Conservation (phyloP, 2,329 filamentous ascomycete genomes). For the Aspergillus pseudonomiae region DNA sequence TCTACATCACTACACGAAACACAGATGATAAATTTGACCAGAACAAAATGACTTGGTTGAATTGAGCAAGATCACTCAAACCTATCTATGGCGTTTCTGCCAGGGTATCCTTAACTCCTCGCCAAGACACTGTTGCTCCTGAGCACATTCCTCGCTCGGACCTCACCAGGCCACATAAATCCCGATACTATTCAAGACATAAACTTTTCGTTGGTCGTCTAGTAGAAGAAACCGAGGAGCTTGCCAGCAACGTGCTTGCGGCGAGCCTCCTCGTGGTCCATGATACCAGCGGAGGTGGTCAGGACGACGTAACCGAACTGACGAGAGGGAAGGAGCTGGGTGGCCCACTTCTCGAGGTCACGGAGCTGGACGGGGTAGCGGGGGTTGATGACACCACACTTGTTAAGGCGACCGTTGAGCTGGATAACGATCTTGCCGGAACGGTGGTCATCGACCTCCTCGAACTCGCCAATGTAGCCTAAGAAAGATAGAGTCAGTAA, state of each 20-base stretch:
- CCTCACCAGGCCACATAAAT: slow-evolving; percentile 22
- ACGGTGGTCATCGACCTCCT: slow-evolving; percentile 99
- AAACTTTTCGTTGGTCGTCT: slow-evolving; percentile 45
- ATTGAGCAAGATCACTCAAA: slow-evolving; percentile 24
- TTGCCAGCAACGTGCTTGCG: slow-evolving; percentile 99
- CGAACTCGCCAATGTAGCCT: slow-evolving; percentile 99
- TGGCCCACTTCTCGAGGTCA: slow-evolving; percentile 99
- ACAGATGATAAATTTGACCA: slow-evolving; percentile 6
- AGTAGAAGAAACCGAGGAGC: slow-evolving; percentile 99
- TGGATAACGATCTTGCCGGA: slow-evolving; percentile 99
- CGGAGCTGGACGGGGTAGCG: slow-evolving; percentile 98
- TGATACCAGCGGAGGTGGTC: slow-evolving; percentile 98
- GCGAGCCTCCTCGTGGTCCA: slow-evolving; percentile 99
- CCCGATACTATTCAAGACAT: slow-evolving; percentile 27
- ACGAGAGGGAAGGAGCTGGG: slow-evolving; percentile 98
- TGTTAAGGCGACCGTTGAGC: slow-evolving; percentile 98
- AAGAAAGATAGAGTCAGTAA: slow-evolving; percentile 54
- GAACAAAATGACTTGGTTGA: slow-evolving; percentile 11
- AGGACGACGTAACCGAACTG: slow-evolving; percentile 99
- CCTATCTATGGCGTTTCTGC: slow-evolving; percentile 31
- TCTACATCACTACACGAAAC: not conserved
- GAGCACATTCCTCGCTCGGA: slow-evolving; percentile 24
- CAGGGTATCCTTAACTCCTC: slow-evolving; percentile 28
- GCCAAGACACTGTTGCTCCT: slow-evolving; percentile 24
- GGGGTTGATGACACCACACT: slow-evolving; percentile 98